Evolutionary conservation across 202 grass and related monocot species (phyloP).

Genomic region (Schoenoplectus tabernaemontani): DNA sequence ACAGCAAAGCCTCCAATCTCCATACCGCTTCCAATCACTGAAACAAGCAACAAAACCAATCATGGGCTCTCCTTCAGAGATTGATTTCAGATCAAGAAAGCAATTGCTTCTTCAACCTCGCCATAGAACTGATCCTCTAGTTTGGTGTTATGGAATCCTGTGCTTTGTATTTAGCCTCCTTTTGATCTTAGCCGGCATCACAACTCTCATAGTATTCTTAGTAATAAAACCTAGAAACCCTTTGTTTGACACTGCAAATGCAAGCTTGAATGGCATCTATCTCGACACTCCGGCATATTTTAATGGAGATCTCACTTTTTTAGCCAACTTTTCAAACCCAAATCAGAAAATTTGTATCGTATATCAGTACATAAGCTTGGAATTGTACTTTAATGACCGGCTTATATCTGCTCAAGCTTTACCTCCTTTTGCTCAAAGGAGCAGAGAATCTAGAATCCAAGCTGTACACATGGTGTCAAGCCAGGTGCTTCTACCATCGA

Average conservation of each 20-base stretch:
- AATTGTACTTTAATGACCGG: conserved; percentile 63
- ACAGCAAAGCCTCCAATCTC: conserved; percentile 16
- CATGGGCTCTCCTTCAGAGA: conserved; percentile 17
- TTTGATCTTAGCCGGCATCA: conserved; percentile 59
- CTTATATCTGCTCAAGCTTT: conserved; percentile 55
- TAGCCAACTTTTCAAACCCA: conserved; percentile 81
- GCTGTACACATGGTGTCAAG: conserved; percentile 76
- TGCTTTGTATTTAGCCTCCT: conserved; percentile 77
- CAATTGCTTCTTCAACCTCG: conserved; percentile 41
- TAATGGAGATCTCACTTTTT: conserved; percentile 66
- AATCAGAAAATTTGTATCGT: conserved; percentile 60
- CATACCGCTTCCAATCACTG: conserved; percentile 32
- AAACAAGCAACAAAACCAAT: conserved; percentile 28
- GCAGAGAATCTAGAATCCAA: conserved; percentile 41
- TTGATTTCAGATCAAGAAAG: not conserved
- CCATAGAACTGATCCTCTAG: conserved; percentile 42
- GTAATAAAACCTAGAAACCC: conserved; percentile 50
- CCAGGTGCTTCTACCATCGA: conserved; percentile 54
- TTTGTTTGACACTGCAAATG: conserved; percentile 45
- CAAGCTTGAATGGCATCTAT: conserved; percentile 66
- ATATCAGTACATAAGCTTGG: conserved; percentile 44
- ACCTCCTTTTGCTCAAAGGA: conserved; percentile 49
- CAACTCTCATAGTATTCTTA: conserved; percentile 61
- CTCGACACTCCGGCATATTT: conserved; percentile 49
- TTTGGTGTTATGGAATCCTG: conserved; percentile 68